phyloP scores from a whole-genome alignment of 2,329 filamentous ascomycete genomes.

The Pseudogymnoascus sp. region DNA sequence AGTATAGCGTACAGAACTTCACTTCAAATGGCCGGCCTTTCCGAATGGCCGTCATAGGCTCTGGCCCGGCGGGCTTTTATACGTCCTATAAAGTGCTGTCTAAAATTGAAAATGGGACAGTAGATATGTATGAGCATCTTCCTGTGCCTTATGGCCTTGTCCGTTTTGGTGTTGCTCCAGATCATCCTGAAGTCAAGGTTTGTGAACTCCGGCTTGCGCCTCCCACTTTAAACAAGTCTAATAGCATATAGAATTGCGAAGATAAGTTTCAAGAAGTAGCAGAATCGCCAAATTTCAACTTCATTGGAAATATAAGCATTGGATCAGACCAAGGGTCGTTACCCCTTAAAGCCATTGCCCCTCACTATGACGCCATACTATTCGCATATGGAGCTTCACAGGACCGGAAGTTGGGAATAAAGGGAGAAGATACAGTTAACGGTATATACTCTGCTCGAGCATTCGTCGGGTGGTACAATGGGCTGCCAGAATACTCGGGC shows the following conservation, averaged over 20 bases:
- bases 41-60: slow-evolving; percentile 82
- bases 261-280: slow-evolving; percentile 90
- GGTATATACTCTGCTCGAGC: slow-evolving; percentile 83
- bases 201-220: slow-evolving; percentile 6
- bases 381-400: slow-evolving; percentile 89
- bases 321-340: slow-evolving; percentile 51
- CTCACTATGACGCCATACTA: slow-evolving; percentile 84
- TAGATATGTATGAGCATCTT: slow-evolving; percentile 95
- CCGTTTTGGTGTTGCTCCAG: slow-evolving; percentile 91
- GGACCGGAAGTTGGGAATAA: slow-evolving; percentile 71
- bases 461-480: slow-evolving; percentile 99
- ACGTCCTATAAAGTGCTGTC: slow-evolving; percentile 79
- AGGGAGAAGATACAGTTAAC: slow-evolving; percentile 64
- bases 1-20: slow-evolving; percentile 21
- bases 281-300: slow-evolving; percentile 72
- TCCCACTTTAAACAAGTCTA: slow-evolving; percentile 10
- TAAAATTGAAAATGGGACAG: slow-evolving; percentile 60
- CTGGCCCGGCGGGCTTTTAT: slow-evolving; percentile 94
- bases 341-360: slow-evolving; percentile 60
- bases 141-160: slow-evolving; percentile 91
- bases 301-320: slow-evolving; percentile 81
- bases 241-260: slow-evolving; percentile 68
- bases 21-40: slow-evolving; percentile 43
- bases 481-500: slow-evolving; percentile 71
- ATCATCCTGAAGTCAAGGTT: slow-evolving; percentile 97